These are phyloP conservation scores for Basidiobolus meristosporus DNA, from an alignment of 371 early-diverging fungal genomes.

Conservation along the genomic window DNA sequence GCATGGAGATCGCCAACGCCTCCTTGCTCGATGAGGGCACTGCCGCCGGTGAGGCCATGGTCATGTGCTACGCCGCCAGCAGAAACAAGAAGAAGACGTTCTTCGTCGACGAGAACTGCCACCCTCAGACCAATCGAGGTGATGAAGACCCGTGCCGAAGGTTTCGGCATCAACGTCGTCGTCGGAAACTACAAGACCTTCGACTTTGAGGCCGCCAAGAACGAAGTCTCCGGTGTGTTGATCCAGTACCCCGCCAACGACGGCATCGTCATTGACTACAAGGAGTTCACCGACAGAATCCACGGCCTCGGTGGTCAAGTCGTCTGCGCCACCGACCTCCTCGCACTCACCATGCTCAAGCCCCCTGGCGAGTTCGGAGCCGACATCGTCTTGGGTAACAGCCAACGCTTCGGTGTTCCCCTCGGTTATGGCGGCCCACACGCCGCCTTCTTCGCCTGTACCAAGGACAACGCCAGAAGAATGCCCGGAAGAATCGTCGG, in stretches of 20 bases:
- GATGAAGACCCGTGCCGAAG: conserved; percentile 80
- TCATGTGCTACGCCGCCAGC: conserved; percentile 59
- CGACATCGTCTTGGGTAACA: conserved; percentile 91
- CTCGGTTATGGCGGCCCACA: conserved; percentile 98
- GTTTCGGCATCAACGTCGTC: conserved; percentile 75
- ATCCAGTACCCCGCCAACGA: conserved; percentile 79
- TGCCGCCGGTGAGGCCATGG: conserved; percentile 94
- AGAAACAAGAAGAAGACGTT: conserved; percentile 61
- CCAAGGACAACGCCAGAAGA: conserved; percentile 78
- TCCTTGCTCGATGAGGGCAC: conserved; percentile 94
- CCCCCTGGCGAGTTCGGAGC: conserved; percentile 90
- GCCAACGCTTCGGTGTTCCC: conserved; percentile 93
- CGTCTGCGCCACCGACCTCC: conserved; percentile 78
- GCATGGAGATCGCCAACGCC: conserved; percentile 87
- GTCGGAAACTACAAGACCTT: conserved; percentile 58
- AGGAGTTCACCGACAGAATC: conserved; percentile 45
- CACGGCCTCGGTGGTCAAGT: conserved; percentile 74
- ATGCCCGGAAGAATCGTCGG: conserved; percentile 93
- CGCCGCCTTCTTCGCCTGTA: conserved; percentile 93
- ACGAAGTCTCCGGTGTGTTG: conserved; percentile 29
- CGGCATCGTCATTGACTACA: conserved; percentile 68
- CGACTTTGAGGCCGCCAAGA: conserved; percentile 52
- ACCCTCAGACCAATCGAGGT: conserved; percentile 89
- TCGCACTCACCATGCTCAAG: conserved; percentile 77
- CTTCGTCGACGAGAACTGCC: conserved; percentile 79